phyloP scores from a whole-genome alignment of 2,329 filamentous ascomycete species.

The Hypoxylon sp. region DNA sequence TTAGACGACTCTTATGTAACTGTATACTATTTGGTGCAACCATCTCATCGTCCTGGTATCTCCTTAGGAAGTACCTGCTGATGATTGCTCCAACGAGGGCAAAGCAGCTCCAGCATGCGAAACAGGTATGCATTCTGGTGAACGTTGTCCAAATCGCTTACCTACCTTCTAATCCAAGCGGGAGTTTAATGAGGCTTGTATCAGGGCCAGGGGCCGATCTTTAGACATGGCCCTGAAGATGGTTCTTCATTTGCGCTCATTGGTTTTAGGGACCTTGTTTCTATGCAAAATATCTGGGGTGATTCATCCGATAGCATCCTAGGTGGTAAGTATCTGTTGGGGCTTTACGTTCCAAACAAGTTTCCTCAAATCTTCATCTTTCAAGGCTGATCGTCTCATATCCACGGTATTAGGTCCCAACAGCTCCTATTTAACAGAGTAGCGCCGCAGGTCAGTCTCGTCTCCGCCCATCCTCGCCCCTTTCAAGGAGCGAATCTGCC shows the following conservation, averaged over 20 bases:
- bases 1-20: background rate
- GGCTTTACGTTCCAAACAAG: background rate
- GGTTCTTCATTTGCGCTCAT: background rate
- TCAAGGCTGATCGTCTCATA: background rate
- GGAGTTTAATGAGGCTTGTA: background rate
- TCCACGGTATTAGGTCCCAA: background rate
- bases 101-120: background rate
- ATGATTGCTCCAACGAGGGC: background rate
- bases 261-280: background rate
- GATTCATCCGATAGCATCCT: background rate
- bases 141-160: background rate
- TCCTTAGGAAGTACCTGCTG: too few relatives aligned
- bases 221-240: background rate
- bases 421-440: background rate
- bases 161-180: background rate
- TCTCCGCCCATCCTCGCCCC: conserved; percentile 50
- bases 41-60: too few relatives aligned
- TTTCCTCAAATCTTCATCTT: background rate
- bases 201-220: background rate
- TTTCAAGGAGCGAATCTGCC: conserved; percentile 54
- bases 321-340: background rate
- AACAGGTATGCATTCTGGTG: background rate
- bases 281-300: background rate
- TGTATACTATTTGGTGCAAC: background rate
- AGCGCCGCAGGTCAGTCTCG: conserved; percentile 46